phyloP scores from a whole-genome alignment of 345 rosid genomes.

The Salix suchowensis region DNA sequence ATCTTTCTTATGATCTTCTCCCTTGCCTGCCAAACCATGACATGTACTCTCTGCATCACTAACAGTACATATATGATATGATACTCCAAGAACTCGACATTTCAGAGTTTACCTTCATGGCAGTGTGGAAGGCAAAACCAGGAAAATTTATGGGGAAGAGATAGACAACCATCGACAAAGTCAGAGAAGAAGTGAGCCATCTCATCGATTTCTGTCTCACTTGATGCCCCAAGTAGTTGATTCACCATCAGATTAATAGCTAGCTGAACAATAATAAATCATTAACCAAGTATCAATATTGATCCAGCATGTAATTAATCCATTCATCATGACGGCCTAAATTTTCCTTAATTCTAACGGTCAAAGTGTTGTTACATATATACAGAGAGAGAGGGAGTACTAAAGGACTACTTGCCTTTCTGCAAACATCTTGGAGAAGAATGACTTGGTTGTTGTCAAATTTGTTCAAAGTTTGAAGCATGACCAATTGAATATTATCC shows the following conservation, averaged over 20 bases:
- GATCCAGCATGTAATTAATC: too few relatives aligned
- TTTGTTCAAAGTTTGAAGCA: constrained; percentile 41
- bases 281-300: background rate
- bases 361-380: background rate
- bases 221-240: constrained; percentile 63
- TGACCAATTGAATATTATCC: constrained; percentile 51
- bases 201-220: constrained; percentile 58
- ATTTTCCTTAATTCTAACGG: background rate
- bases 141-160: constrained; percentile 80
- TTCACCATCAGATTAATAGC: constrained; percentile 85
- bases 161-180: constrained; percentile 86
- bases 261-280: constrained; percentile 35
- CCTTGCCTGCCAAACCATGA: constrained; percentile 48
- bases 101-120: constrained; percentile 54
- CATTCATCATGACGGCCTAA: background rate
- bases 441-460: constrained; percentile 47
- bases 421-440: constrained; percentile 71
- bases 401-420: constrained; percentile 46
- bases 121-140: constrained; percentile 62
- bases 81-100: background rate
- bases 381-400: background rate
- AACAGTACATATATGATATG: background rate
- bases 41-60: background rate
- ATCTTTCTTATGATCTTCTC: constrained; percentile 63
- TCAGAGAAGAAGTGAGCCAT: constrained; percentile 73